Evolutionary conservation across 1,284 basidiomycete species (phyloP).

Genomic region (Gomphus bonarii): DNA sequence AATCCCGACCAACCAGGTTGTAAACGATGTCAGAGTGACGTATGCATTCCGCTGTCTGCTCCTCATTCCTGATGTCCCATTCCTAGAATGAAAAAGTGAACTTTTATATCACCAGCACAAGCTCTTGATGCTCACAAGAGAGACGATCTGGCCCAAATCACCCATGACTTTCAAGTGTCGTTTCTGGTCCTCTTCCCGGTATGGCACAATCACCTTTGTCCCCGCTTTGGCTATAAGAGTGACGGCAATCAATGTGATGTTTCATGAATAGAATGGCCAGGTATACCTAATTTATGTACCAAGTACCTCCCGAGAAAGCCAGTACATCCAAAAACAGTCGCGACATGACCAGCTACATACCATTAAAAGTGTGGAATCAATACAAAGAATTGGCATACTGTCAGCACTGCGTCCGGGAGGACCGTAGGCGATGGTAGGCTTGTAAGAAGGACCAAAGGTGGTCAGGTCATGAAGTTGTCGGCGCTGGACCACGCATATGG

Average conservation of each 20-base stretch:
- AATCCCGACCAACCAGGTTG: constrained; percentile 85
- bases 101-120: constrained; percentile 3
- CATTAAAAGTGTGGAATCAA: not conserved
- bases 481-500: not conserved
- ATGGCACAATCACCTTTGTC: constrained; percentile 91
- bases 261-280: constrained; percentile 7
- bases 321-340: constrained; percentile 95
- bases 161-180: constrained; percentile 86
- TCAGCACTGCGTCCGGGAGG: constrained; percentile 66
- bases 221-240: constrained; percentile 66
- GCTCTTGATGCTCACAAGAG: constrained; percentile 54
- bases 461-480: constrained; percentile 48
- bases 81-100: constrained; percentile 43
- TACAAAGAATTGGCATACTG: not conserved
- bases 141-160: constrained; percentile 93
- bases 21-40: constrained; percentile 97
- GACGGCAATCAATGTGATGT: constrained; percentile 12
- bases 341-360: constrained; percentile 75
- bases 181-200: constrained; percentile 93
- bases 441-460: constrained; percentile 45
- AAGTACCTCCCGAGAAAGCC: constrained; percentile 94
- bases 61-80: constrained; percentile 85
- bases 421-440: constrained; percentile 65
- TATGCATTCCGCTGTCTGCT: constrained; percentile 89
- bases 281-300: constrained; percentile 81